phyloP scores from a whole-genome alignment of 805 yeast genomes.

The Wickerhamiella alocasiicola region DNA sequence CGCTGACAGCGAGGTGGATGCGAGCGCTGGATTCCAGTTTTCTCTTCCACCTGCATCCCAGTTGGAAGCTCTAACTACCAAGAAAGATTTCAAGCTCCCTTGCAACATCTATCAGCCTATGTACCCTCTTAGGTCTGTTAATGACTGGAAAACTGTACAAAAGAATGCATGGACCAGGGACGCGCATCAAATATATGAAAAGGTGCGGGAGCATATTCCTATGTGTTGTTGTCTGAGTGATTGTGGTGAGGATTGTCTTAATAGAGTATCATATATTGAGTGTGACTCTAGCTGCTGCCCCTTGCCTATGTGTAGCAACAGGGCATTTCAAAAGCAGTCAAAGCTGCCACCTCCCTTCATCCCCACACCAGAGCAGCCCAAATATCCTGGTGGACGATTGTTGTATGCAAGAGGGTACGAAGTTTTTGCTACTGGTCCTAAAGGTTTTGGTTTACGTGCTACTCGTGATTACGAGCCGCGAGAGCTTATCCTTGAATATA shows the following conservation, averaged over 20 bases:
- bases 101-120: conserved; percentile 29
- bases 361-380: background rate
- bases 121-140: conserved; percentile 18
- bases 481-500: conserved; percentile 35
- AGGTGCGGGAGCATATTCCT: conserved; percentile 1
- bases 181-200: conserved; percentile 2
- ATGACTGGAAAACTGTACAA: conserved; percentile 25
- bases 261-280: conserved; percentile 27
- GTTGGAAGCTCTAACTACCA: background rate
- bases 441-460: conserved; percentile 36
- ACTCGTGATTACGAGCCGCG: conserved; percentile 29
- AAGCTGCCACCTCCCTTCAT: conserved; percentile 12
- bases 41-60: background rate
- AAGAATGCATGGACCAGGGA: conserved; percentile 14
- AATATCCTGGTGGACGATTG: conserved; percentile 2
- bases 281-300: conserved; percentile 28
- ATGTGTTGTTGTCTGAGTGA: conserved; percentile 20
- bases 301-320: conserved; percentile 29
- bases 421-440: conserved; percentile 29
- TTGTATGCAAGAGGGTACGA: conserved; percentile 20
- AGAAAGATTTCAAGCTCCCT: conserved; percentile 26
- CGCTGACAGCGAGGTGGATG: background rate
- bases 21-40: background rate
- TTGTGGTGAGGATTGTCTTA: conserved; percentile 30
- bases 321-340: conserved; percentile 26